These are phyloP conservation scores for Sphenostylis stenocarpa DNA, from an alignment of 306 rosid genomes.

Conservation along the genomic window DNA sequence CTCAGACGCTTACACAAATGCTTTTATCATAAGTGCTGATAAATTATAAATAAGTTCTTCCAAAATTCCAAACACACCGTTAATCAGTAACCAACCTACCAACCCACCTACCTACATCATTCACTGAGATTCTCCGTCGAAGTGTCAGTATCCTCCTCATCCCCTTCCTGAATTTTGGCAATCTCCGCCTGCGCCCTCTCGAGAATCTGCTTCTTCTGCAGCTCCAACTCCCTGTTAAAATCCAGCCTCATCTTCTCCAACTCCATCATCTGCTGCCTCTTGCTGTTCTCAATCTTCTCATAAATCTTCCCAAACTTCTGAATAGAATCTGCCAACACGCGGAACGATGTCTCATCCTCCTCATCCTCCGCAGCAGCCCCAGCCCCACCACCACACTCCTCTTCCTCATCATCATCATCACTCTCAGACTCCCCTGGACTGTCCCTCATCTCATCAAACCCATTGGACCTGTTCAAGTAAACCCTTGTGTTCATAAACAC, in stretches of 20 bases:
- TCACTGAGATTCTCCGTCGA: slow-evolving; percentile 50
- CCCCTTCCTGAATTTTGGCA: slow-evolving; percentile 61
- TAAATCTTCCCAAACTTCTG: slow-evolving; percentile 77
- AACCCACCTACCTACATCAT: neutral
- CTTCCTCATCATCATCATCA: slow-evolving; percentile 37
- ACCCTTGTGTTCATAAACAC: slow-evolving; percentile 79
- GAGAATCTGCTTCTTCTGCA: slow-evolving; percentile 82
- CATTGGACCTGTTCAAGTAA: slow-evolving; percentile 73
- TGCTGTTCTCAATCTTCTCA: slow-evolving; percentile 78
- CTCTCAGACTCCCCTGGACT: slow-evolving; percentile 85
- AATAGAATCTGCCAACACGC: slow-evolving; percentile 69
- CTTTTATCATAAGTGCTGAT: neutral
- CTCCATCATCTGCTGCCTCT: slow-evolving; percentile 90
- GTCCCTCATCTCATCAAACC: slow-evolving; percentile 90
- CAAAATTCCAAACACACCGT: neutral
- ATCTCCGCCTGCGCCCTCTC: slow-evolving; percentile 76
- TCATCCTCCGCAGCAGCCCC: slow-evolving; percentile 14
- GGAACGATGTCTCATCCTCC: slow-evolving; percentile 47
- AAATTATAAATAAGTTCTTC: neutral
- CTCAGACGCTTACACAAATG: neutral
- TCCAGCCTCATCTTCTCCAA: slow-evolving; percentile 77
- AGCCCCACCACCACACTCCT: slow-evolving; percentile 23
- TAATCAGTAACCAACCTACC: neutral
- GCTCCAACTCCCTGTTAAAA: slow-evolving; percentile 68
- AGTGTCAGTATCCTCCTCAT: slow-evolving; percentile 47